phyloP scores from a whole-genome alignment of 805 yeast species.

The Debaryomyces castellii region DNA sequence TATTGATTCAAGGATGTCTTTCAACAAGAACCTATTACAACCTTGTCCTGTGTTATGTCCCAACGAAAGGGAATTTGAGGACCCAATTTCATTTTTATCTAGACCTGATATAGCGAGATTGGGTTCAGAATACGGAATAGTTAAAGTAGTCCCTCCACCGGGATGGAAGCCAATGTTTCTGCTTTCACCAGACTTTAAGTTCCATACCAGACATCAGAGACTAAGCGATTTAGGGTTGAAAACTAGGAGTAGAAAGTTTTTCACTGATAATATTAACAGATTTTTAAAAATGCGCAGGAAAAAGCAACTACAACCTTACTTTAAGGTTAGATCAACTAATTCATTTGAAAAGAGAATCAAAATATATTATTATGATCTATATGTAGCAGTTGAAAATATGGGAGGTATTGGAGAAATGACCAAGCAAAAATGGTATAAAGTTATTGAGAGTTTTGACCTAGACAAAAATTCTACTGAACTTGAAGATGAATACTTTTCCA shows the following conservation, averaged over 20 bases:
- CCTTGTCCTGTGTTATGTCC: constrained; percentile 54
- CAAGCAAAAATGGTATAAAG: constrained; percentile 17
- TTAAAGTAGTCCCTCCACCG: constrained; percentile 52
- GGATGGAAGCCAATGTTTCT: constrained; percentile 58
- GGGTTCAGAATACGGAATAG: constrained; percentile 50
- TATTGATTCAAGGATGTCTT: constrained; percentile 4
- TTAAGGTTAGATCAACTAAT: constrained; percentile 12
- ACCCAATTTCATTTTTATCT: constrained; percentile 51
- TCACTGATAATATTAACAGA: constrained; percentile 59
- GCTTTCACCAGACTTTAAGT: constrained; percentile 53
- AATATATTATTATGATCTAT: constrained; percentile 40
- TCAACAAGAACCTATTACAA: constrained; percentile 11
- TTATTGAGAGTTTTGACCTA: constrained; percentile 25
- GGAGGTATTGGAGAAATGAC: constrained; percentile 19
- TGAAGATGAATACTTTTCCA: constrained; percentile 21
- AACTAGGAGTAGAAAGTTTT: constrained; percentile 62
- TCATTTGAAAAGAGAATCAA: constrained; percentile 2
- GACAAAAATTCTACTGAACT: constrained; percentile 14
- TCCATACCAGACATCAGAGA: constrained; percentile 69
- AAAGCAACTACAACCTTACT: constrained; percentile 20
- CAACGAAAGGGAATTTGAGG: constrained; percentile 40
- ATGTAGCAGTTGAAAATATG: constrained; percentile 28
- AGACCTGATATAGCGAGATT: constrained; percentile 36
- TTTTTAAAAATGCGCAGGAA: constrained; percentile 48
- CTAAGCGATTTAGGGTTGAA: constrained; percentile 61